A percentile compares a stretch with the other conserved stretches of the same genome.
These are phyloP conservation scores for Eucalyptus leucophloia DNA, from an alignment of 345 rosid species.

Conservation along the genomic window DNA sequence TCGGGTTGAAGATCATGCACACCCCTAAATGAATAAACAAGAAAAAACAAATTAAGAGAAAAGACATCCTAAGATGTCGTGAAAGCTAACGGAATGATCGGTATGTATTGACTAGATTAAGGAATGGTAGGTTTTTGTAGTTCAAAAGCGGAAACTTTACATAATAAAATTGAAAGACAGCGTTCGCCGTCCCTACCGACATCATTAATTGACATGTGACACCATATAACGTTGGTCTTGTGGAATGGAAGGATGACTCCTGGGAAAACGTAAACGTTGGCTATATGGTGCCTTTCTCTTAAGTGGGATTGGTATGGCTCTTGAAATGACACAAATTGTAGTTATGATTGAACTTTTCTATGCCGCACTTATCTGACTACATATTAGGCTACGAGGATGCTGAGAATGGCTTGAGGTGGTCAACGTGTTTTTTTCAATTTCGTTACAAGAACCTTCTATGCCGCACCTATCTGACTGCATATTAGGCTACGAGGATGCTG, in stretches of 20 bases:
- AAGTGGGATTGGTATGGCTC: neutral
- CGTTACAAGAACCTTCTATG: neutral
- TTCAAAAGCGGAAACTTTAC: neutral
- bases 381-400: neutral
- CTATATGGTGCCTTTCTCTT: neutral
- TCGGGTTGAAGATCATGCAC: neutral
- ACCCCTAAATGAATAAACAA: neutral
- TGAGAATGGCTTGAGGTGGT: neutral
- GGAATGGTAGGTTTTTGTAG: neutral
- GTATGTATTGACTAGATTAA: neutral
- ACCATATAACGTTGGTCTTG: neutral
- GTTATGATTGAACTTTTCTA: neutral
- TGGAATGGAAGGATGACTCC: neutral
- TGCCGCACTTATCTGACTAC: neutral
- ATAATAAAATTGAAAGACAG: neutral
- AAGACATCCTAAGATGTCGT: neutral
- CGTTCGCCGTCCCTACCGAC: neutral
- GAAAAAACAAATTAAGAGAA: neutral
- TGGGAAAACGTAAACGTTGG: neutral
- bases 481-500: neutral
- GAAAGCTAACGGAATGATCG: neutral
- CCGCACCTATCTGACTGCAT: too few relatives aligned
- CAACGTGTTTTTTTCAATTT: neutral
- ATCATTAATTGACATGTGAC: neutral
- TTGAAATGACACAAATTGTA: neutral